phyloP scores from a whole-genome alignment of 2,329 filamentous ascomycete genomes.

The Paraphaeosphaeria sporulosa region DNA sequence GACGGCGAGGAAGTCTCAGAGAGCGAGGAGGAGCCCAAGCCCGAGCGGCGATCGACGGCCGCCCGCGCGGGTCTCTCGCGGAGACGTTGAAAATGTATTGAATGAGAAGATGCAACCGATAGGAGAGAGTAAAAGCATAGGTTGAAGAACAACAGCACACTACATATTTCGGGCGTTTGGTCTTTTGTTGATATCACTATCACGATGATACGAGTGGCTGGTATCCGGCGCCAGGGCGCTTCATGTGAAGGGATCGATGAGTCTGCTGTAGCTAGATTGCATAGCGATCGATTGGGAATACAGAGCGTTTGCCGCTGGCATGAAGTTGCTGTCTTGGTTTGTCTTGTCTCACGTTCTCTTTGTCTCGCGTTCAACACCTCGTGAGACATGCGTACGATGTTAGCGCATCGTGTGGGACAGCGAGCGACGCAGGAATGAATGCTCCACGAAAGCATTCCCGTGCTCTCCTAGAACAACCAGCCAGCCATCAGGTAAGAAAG shows the following conservation, averaged over 20 bases:
- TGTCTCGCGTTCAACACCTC: neutral
- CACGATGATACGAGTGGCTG: constrained; percentile 44
- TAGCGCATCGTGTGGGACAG: neutral
- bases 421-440: too few species aligned
- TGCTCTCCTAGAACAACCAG: too few species aligned
- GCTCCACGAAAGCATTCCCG: too few species aligned
- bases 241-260: constrained; percentile 1
- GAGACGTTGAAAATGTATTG: constrained; percentile 29
- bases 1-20: constrained; percentile 55
- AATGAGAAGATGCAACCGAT: neutral
- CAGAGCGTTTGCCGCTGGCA: neutral
- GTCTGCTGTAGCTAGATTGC: constrained; percentile 16
- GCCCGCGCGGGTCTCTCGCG: constrained; percentile 40
- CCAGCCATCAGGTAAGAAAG: too few species aligned
- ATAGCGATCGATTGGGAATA: constrained; percentile 23
- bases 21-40: constrained; percentile 52
- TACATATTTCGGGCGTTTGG: constrained; percentile 15
- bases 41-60: constrained; percentile 43
- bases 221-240: constrained; percentile 19
- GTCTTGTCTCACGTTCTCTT: neutral
- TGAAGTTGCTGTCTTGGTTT: neutral
- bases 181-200: constrained; percentile 26
- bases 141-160: neutral
- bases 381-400: neutral
- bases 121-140: constrained; percentile 20